These are phyloP conservation scores for Spathaspora jeffriesii DNA, from an alignment of 1,139 yeast species.

Conservation along the genomic window DNA sequence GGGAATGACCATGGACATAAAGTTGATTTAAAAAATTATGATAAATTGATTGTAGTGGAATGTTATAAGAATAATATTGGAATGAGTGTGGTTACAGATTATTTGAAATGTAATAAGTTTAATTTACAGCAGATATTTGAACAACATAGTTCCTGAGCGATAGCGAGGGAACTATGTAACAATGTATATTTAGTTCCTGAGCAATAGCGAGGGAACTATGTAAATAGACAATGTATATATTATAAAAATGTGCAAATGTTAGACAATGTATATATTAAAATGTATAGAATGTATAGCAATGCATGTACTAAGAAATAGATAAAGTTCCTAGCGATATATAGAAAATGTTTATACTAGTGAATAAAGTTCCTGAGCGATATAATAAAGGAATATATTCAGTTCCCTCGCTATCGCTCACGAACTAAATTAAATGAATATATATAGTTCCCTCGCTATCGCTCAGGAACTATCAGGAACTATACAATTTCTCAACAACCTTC, in stretches of 20 bases:
- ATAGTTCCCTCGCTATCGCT: neutral
- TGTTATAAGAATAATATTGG: conserved; percentile 86
- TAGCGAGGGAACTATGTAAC: neutral
- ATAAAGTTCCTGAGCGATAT: too few relatives aligned
- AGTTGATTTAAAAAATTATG: conserved; percentile 82
- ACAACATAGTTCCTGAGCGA: conserved; percentile 17
- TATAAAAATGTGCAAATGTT: neutral
- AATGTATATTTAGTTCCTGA: neutral
- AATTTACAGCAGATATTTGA: conserved; percentile 68
- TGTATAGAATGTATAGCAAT: too few relatives aligned
- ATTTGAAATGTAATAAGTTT: conserved; percentile 53
- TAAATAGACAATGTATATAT: too few relatives aligned
- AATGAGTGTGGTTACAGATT: conserved; percentile 73
- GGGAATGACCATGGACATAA: conserved; percentile 71
- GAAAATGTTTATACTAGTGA: too few relatives aligned
- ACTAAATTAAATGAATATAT: too few relatives aligned
- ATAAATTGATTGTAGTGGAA: conserved; percentile 78
- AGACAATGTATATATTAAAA: neutral
- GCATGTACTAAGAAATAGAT: too few relatives aligned
- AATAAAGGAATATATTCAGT: too few relatives aligned
- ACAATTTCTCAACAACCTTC: conserved; percentile 29
- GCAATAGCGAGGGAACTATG: too few relatives aligned
- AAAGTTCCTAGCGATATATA: too few relatives aligned
- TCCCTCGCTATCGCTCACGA: neutral
- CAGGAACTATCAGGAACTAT: neutral